These are phyloP conservation scores for Pezicula carpinea DNA, from an alignment of 2,329 filamentous ascomycete species.

Conservation along the genomic window DNA sequence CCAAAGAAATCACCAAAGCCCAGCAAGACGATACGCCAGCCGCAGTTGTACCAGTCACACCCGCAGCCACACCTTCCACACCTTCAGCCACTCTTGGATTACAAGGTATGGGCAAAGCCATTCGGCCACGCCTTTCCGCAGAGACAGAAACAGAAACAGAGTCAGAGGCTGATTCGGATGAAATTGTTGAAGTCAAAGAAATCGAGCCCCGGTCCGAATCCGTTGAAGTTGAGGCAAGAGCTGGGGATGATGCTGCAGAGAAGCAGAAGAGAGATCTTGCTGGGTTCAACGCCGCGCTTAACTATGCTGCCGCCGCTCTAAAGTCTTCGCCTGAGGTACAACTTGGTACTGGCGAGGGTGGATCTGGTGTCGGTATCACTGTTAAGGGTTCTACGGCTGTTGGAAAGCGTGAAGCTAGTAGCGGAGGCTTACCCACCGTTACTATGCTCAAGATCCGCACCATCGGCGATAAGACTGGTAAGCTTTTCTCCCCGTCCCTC, in stretches of 20 bases:
- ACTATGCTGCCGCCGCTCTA: conserved; percentile 41
- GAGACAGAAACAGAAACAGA: conserved; percentile 11
- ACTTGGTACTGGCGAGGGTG: conserved; percentile 39
- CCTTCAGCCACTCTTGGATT: conserved; percentile 2
- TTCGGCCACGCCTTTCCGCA: conserved; percentile 3
- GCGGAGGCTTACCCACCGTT: neutral
- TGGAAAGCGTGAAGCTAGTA: neutral
- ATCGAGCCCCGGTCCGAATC: conserved; percentile 8
- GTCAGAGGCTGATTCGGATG: neutral
- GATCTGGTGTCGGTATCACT: conserved; percentile 31
- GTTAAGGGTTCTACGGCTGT: conserved; percentile 9
- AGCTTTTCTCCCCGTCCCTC: too few species aligned
- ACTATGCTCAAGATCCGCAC: conserved; percentile 3
- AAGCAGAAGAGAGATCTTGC: conserved; percentile 44
- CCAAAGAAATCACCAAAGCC: conserved; percentile 3
- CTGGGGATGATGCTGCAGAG: conserved; percentile 22
- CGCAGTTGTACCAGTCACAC: neutral
- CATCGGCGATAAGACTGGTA: neutral
- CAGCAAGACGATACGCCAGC: neutral
- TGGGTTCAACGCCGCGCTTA: conserved; percentile 43
- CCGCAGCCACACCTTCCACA: conserved; percentile 2
- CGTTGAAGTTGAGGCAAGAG: neutral
- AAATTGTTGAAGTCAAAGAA: neutral
- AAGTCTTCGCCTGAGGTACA: conserved; percentile 42
- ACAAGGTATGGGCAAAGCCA: neutral